phyloP scores from a whole-genome alignment of 495 filamentous ascomycete genomes.

The Aspergillus heteromorphus region DNA sequence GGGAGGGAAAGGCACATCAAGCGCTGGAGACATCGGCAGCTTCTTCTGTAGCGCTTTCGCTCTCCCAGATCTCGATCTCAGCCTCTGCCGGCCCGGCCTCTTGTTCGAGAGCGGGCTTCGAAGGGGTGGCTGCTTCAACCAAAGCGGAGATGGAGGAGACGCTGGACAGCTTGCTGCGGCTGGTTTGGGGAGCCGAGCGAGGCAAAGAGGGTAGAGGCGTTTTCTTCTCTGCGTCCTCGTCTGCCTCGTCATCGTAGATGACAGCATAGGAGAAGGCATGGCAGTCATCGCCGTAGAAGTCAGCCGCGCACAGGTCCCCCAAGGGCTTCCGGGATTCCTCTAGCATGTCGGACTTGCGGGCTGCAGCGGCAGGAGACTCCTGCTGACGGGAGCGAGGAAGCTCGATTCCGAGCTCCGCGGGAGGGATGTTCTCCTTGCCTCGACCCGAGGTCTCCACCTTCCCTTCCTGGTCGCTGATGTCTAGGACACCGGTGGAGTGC shows the following conservation, averaged over 20 bases:
- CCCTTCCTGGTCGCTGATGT: slow-evolving; percentile 63
- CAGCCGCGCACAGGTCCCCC: slow-evolving; percentile 61
- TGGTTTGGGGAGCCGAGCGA: slow-evolving; percentile 5
- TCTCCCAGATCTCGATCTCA: slow-evolving; percentile 59
- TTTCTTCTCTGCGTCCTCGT: slow-evolving; percentile 19
- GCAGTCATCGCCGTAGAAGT: slow-evolving; percentile 67
- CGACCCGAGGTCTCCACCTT: slow-evolving; percentile 44
- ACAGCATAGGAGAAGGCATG: slow-evolving; percentile 56
- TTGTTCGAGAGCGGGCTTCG: slow-evolving; percentile 3
- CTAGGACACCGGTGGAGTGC: slow-evolving; percentile 78
- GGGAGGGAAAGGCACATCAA: background rate
- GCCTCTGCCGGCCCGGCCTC: slow-evolving; percentile 12
- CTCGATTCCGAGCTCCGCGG: slow-evolving; percentile 30
- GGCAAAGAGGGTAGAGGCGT: slow-evolving; percentile 11
- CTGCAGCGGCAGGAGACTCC: slow-evolving; percentile 25
- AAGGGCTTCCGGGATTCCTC: slow-evolving; percentile 62
- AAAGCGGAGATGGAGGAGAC: slow-evolving; percentile 29
- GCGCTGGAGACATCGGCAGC: slow-evolving; percentile 5
- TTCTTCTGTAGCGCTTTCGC: slow-evolving; percentile 52
- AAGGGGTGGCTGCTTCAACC: slow-evolving; percentile 22
- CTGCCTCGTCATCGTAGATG: slow-evolving; percentile 52
- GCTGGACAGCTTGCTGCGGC: slow-evolving; percentile 18
- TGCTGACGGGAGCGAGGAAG: slow-evolving; percentile 23
- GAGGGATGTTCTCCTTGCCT: slow-evolving; percentile 89
- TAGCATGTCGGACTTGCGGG: slow-evolving; percentile 33